These are phyloP conservation scores for Naganishia cerealis DNA, from an alignment of 1,284 basidiomycete species.

Conservation along the genomic window DNA sequence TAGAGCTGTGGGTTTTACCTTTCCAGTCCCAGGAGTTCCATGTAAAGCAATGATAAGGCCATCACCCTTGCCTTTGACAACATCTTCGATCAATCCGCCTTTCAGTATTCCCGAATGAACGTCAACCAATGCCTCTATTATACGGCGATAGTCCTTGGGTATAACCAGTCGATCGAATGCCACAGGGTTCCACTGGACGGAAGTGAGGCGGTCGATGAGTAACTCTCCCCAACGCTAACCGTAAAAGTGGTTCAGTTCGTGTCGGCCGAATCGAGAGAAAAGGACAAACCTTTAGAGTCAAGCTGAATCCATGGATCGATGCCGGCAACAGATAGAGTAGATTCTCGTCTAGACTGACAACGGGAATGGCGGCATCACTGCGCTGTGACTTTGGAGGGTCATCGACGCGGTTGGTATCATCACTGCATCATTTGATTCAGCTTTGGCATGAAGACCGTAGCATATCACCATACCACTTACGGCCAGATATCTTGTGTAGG, in stretches of 20 bases:
- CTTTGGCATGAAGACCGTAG: background rate
- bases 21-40: background rate
- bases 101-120: constrained; percentile 33
- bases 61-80: constrained; percentile 35
- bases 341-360: background rate
- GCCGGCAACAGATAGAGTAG: background rate
- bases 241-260: background rate
- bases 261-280: background rate
- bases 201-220: constrained; percentile 31
- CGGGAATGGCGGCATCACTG: background rate
- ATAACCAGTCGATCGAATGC: constrained; percentile 36
- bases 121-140: constrained; percentile 33
- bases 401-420: background rate
- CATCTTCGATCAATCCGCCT: constrained; percentile 30
- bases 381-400: background rate
- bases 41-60: constrained; percentile 34
- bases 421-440: background rate
- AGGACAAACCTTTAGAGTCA: background rate
- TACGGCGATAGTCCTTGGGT: constrained; percentile 33
- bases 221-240: constrained; percentile 35
- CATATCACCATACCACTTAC: background rate
- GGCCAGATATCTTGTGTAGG: constrained; percentile 34
- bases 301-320: background rate
- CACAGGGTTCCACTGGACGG: constrained; percentile 25
- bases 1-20: background rate